phyloP scores from a whole-genome alignment of 192 early-diverging fungal species.

The Mortierella antarctica region DNA sequence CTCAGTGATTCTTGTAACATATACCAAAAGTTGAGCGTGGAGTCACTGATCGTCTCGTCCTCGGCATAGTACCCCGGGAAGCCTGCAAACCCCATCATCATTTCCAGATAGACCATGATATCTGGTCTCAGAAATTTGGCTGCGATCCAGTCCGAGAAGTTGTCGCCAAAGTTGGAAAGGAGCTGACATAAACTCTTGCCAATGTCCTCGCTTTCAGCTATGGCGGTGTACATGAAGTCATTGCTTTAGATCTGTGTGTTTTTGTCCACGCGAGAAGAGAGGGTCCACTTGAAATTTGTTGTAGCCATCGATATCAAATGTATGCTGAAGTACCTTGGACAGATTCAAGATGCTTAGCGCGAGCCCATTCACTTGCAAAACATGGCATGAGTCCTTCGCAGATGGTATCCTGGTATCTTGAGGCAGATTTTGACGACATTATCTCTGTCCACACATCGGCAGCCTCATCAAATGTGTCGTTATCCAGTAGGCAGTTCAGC shows the following conservation, averaged over 20 bases:
- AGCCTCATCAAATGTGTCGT: constrained; percentile 60
- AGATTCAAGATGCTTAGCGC: constrained; percentile 51
- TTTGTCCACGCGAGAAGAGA: no score
- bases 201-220: constrained; percentile 62
- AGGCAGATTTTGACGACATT: constrained; percentile 55
- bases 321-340: constrained; percentile 45
- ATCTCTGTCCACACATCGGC: constrained; percentile 65
- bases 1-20: constrained; percentile 74
- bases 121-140: constrained; percentile 55
- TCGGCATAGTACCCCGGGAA: constrained; percentile 76
- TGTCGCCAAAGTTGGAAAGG: constrained; percentile 68
- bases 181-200: constrained; percentile 59
- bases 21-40: constrained; percentile 80
- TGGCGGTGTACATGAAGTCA: no score
- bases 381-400: constrained; percentile 59
- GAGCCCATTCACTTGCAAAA: constrained; percentile 61
- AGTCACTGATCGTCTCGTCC: constrained; percentile 76
- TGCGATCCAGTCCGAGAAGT: constrained; percentile 64
- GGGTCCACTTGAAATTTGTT: no score
- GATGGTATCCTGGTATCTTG: constrained; percentile 51
- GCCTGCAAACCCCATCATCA: constrained; percentile 73
- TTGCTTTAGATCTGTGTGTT: no score
- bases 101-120: constrained; percentile 56
- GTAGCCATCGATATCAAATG: not conserved
- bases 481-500: constrained; percentile 52